These are phyloP conservation scores for Bipolaris oryzae DNA, from an alignment of 2,329 filamentous ascomycete genomes.

Conservation along the genomic window DNA sequence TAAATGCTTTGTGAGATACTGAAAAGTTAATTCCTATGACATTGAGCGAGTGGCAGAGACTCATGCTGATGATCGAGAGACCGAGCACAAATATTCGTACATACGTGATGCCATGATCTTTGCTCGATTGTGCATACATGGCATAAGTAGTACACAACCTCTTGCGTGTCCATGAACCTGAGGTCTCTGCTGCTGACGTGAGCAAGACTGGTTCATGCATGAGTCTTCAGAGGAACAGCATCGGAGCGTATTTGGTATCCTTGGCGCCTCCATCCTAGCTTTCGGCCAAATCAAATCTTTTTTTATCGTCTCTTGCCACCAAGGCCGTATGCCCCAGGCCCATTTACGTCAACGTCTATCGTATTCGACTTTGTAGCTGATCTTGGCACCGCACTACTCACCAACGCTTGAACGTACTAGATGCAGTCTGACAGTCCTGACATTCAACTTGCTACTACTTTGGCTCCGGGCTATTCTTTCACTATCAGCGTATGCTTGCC, in stretches of 20 bases:
- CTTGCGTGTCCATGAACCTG: not conserved
- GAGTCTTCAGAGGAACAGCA: not conserved
- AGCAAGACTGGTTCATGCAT: not conserved
- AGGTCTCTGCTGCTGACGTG: not conserved
- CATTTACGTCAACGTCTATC: conserved; percentile 26
- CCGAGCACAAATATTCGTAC: no score
- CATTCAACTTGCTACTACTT: conserved; percentile 40
- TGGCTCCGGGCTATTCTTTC: conserved; percentile 48
- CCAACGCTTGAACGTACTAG: conserved; percentile 37
- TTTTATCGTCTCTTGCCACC: no score
- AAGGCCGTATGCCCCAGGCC: no score
- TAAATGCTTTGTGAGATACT: not conserved
- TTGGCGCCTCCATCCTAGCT: no score
- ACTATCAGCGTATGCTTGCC: conserved; percentile 48
- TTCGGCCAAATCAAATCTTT: no score
- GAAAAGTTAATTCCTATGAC: not conserved
- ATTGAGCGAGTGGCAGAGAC: no score
- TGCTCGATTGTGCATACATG: no score
- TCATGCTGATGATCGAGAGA: no score
- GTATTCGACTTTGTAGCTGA: conserved; percentile 49
- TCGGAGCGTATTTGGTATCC: no score
- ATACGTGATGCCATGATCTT: no score
- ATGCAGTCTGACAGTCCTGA: conserved; percentile 46
- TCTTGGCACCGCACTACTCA: conserved; percentile 43
- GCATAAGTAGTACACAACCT: no score